Base-by-base conservation (phyloP, 2,329 filamentous ascomycete species). In the Tolypocladium ophioglossoides region DNA sequence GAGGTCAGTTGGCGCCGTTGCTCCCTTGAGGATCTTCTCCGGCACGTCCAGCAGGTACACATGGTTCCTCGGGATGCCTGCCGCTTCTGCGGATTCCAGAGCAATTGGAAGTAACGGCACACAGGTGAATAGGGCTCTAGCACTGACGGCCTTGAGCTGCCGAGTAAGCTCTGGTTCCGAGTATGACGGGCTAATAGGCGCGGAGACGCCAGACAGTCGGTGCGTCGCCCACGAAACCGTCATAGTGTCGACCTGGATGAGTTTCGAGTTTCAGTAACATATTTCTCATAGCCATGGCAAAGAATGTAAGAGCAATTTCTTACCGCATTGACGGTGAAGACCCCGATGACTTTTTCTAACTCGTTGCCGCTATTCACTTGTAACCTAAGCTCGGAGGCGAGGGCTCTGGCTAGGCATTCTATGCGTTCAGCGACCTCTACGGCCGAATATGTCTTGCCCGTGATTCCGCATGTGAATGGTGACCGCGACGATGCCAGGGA, bases 301-400 rank as follows among this genome's bases (percentile, higher is more conserved):
- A 3, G 27, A n/a, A 12, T 2, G 27, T 3, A 16, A 8, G 4
- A 12, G 24, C 14, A 27, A 18, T 32, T 4, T 32, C 44, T 3
- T 58, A 74, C 68, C 38, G 86, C 86, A 63, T 92, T 94, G 57
- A 89, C 67, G 24, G 83, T 84, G 69, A 87, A 91, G 39, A 90
- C 74, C 4, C 77, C 84, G 46, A 87, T 70, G 22, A 89, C 84
- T 69, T 91, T 91, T 61, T 91, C 86, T 82, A 85, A 91, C 63
- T 89, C 85, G 0, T 80, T 79, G 7, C 85, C 87, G 52, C 80
- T 66, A 60, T 89, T 86, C 2, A 85, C 80, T n/a, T 76, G 65
- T 80, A 87, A 89, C 53, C 81, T 84, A 55, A 91, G 72, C 60
- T 88, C 83, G 60, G 84, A 80, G 22, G 70, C 22, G 77, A 82